Conservation (phyloP, 345 rosid species). For the Mallotus nudiflorus region DNA sequence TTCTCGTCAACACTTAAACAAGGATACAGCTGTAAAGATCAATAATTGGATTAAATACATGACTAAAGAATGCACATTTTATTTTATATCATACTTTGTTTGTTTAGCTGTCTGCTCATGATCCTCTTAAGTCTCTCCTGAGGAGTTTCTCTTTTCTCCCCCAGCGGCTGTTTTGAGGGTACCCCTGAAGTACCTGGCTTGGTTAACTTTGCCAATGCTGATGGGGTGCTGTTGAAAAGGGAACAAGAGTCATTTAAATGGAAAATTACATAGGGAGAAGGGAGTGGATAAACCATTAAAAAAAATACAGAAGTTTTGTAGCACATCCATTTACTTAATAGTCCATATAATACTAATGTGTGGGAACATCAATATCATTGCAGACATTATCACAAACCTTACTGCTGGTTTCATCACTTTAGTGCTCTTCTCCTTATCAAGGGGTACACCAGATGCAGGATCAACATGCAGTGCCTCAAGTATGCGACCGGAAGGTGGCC, state of each 20-base stretch:
- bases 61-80: neutral
- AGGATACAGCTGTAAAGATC: neutral
- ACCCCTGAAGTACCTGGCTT: conserved; percentile 56
- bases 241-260: neutral
- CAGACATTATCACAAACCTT: conserved; percentile 45
- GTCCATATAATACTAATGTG: neutral
- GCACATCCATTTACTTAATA: neutral
- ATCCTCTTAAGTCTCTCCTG: conserved; percentile 98
- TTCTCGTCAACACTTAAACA: neutral
- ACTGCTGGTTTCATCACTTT: conserved; percentile 51
- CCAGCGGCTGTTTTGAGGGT: conserved; percentile 54
- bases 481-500: conserved; percentile 78
- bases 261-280: neutral
- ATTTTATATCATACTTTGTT: conserved; percentile 91
- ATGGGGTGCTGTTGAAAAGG: conserved; percentile 51
- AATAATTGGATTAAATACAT: neutral
- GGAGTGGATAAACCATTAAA: neutral
- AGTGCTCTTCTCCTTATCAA: conserved; percentile 66
- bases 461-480: conserved; percentile 97
- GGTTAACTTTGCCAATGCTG: conserved; percentile 78
- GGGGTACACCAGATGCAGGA: conserved; percentile 91
- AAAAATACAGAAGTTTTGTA: neutral
- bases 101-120: conserved; percentile 87
- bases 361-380: neutral
- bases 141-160: conserved; percentile 92